These are phyloP conservation scores for Apocynum venetum DNA, from an alignment of 257 asterid genomes.

Conservation along the genomic window DNA sequence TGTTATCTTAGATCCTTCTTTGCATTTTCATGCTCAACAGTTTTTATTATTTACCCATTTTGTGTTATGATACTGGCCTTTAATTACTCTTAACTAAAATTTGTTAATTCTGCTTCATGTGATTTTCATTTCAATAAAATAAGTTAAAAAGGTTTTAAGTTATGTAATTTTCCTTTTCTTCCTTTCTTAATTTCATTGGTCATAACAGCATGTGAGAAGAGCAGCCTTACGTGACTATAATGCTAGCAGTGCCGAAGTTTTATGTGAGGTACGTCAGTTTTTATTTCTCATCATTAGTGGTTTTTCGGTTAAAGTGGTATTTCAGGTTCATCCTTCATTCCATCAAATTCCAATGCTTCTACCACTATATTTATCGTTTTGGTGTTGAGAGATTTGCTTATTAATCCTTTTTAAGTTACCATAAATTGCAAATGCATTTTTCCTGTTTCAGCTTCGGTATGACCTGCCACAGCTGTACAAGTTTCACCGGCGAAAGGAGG, in stretches of 20 bases:
- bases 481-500: conserved; percentile 95
- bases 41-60: neutral
- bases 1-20: neutral
- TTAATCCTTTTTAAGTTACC: neutral
- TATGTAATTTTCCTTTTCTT: neutral
- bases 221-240: conserved; percentile 73
- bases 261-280: conserved; percentile 66
- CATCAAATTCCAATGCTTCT: neutral
- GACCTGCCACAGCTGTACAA: conserved; percentile 90
- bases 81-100: neutral
- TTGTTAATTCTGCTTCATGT: neutral
- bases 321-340: neutral
- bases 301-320: neutral
- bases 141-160: neutral
- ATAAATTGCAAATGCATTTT: neutral
- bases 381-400: neutral
- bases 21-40: neutral
- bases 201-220: conserved; percentile 72
- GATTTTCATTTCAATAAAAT: neutral
- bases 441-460: conserved; percentile 59
- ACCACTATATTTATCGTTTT: neutral
- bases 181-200: conserved; percentile 11
- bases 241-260: conserved; percentile 79
- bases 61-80: neutral
- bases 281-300: neutral